Base-by-base conservation (phyloP, 1,284 basidiomycete species). In the Ustilago trichophora region DNA sequence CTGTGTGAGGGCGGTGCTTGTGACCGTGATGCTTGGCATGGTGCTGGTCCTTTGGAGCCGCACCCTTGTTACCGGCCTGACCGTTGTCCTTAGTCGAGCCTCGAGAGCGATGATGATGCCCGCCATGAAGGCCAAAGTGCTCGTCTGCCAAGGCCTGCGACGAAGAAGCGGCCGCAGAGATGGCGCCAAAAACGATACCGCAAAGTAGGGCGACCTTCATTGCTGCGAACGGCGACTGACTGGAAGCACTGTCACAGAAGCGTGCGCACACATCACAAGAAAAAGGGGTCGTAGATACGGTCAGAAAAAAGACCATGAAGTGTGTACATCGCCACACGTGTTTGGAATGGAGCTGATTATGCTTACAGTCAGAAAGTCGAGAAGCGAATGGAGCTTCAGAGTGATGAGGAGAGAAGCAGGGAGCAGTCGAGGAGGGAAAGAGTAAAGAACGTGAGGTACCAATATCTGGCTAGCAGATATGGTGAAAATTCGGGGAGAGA, bases 181-280 rank as follows among this genome's bases (percentile, higher is more conserved):
- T 54, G 25, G 54, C 65, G 29, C 65, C 65, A 29, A 68, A 68
- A 11, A 68, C 65, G n/a, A 68, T 36, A 16, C 54, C 54, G 34
- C 18, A 53, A 33, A 68, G 50, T 6, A 62, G 37, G 15, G 58
- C 52, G 9, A 47, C 48, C 57, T 54, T 68, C 65, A 68, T 68
- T 22, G 29, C 25, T 34, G 25, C 44, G 8, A 32, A 27, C 15
- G 7, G 42, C 9, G 3, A 36, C 22, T 12, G 13, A n/a, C 32
- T 19, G 18, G 15, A 29, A 9, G 5, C 6, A 25, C 27, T 29
- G 27, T 29, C 8, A 29, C n/a, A 34, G 12, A 34, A 34, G 32
- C 9, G 32, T 34, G 27, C n/a, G n/a, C n/a, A n/a, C n/a, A n/a
- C n/a, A n/a, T n/a, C n/a, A n/a, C n/a, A n/a, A n/a, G n/a, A n/a